Evolutionary conservation across 768 basidiomycete species (phyloP), one percentile per base, ranked within the genome.

Genomic region (Sporobolomyces phaffii): DNA sequence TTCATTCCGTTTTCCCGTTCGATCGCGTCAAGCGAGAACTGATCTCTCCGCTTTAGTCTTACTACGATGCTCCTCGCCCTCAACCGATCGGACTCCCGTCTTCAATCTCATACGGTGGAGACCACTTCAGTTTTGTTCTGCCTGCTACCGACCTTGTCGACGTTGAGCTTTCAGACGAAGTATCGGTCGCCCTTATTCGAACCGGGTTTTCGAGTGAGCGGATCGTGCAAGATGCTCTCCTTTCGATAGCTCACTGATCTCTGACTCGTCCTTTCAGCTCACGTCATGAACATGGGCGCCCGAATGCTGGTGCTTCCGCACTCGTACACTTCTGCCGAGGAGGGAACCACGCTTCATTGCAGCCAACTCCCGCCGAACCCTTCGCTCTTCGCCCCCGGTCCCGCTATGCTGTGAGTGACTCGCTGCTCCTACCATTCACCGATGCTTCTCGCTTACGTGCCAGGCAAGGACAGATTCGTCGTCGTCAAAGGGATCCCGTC

Each of bases 181-280:
- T 97, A 33, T 96, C 96, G 75, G 94, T 96, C 53, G 92, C 91
- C 20, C 94, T 96, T 84, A 83, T 98, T 24, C 84, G 98, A 28
- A 93, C 96, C 11, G 98, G 96, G 78, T 98, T 80, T 83, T 0
- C 94, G 93, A 34, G 45, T 56, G 41, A 34, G 57, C n/a, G n/a
- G n/a, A n/a, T n/a, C n/a, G n/a, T n/a, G n/a, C n/a, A n/a, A n/a
- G n/a, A n/a, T n/a, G n/a, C n/a, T n/a, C n/a, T 52, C 11, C 2
- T 3, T 20, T 33, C 48, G 28, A 49, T 24, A 40, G 20, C 53
- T 56, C 33, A n/a, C 33, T 29, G 13, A 31, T 28, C 15, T 24
- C 31, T n/a, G 1, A 28, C 29, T 22, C 52, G 40, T 11, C 18
- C 15, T 45, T 13, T 10, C 20, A 26, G 26, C 26, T 14, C 36